Conservation (phyloP, 83 land plant genomes). For the Picea abies region DNA sequence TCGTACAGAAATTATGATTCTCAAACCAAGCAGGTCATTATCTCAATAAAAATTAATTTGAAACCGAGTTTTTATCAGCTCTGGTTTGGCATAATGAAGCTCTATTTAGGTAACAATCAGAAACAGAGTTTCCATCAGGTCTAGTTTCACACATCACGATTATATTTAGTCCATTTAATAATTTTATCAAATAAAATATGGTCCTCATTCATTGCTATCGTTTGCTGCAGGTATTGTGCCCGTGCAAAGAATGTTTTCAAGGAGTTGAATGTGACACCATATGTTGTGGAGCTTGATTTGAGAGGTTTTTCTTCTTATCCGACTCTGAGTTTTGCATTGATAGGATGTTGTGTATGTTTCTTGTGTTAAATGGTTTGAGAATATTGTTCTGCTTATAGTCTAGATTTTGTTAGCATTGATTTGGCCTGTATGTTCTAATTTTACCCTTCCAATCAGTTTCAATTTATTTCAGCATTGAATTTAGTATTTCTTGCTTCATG, state of each 20-base stretch:
- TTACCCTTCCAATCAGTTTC: not conserved
- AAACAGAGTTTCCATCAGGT: too few relatives aligned
- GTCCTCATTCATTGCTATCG: not conserved
- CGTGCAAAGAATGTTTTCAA: slow-evolving; percentile 81
- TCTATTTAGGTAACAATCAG: too few relatives aligned
- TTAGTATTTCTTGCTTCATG: not conserved
- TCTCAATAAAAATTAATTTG: too few relatives aligned
- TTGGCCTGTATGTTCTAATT: not conserved
- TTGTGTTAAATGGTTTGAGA: slow-evolving; percentile 1
- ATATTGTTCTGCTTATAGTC: not conserved
- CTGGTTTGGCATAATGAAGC: too few relatives aligned
- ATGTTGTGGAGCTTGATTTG: slow-evolving; percentile 82
- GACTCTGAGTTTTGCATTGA: not conserved
- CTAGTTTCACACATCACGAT: too few relatives aligned
- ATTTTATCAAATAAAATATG: too few relatives aligned
- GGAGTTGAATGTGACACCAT: slow-evolving; percentile 64
- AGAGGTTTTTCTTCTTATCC: slow-evolving; percentile 54
- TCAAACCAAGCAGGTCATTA: too few relatives aligned
- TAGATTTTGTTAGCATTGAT: not conserved
- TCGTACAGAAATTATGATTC: too few relatives aligned
- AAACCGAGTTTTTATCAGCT: too few relatives aligned
- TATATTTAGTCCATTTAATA: too few relatives aligned
- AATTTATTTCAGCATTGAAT: not conserved
- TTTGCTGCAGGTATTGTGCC: slow-evolving; percentile 68
- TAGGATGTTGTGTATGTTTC: not conserved